Evolutionary conservation across 768 basidiomycete species (phyloP), one percentile per base, ranked within the genome.

Genomic region (Lactifluus volemus): DNA sequence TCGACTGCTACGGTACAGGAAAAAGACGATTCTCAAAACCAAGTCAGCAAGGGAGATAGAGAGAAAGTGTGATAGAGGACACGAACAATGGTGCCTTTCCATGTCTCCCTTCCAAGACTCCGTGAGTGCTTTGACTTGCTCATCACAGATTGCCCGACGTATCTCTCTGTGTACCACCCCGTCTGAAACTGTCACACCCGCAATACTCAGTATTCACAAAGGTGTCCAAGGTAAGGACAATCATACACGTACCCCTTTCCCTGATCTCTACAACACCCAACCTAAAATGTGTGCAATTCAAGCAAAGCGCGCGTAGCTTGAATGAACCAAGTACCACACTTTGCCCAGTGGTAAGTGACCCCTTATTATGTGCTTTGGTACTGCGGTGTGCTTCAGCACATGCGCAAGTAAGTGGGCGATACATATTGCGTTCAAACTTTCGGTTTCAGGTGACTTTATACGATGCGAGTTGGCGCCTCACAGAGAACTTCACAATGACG

Each of bases 1-100:
- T 64, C 54, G 5, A 63, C 54, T 9, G 63, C 52, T 21, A 63
- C 61, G 6, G 49, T 56, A 54, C 54, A 3, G 63, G 36, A n/a
- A 64, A 64, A 5, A 57, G 55, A 49, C 61, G 61, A 5, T 61
- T 58, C 63, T 64, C 41, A 30, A 25, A 49, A 47, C 19, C 29
- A 29, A 41, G 14, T 45, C 36, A 19, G 44, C 44, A 5, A 19
- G n/a, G 12, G n/a, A 32, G 29, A 25, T 15, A 41, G n/a, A 30
- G 32, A 15, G 0, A 10, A 14, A 11, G 10, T 4, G 3, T 1
- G 6, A 12, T 9, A 0, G n/a, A 6, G 55, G 15, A 11, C 49
- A 19, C 50, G 38, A 25, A 61, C 39, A 34, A 50, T 59, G n/a
- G n/a, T n/a, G 17, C 55, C 60, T 15, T 61, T 38, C 25, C 17